Evolutionary conservation across 768 basidiomycete genomes (phyloP), one percentile per base, ranked within the genome.

Genomic region (Pleurotus eryngii): DNA sequence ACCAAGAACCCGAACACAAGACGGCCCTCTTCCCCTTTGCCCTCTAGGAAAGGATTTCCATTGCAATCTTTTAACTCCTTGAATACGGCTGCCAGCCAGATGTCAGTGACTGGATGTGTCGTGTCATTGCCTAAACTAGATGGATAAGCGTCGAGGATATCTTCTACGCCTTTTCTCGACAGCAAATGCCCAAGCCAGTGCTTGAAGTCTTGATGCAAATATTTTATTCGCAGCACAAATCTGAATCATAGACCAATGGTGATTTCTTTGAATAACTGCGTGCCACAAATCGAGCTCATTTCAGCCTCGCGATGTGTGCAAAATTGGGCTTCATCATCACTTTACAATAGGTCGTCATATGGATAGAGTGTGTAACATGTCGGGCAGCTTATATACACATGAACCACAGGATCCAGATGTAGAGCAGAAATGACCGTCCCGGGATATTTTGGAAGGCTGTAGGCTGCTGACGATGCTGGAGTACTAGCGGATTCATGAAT

Each of bases 161-260:
- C 64, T 46, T 69, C 68, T 14, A 70, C 66, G 2, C 64, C 67
- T 26, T 61, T 64, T 6, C 69, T 43, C 5, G 66, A 68, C 1
- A 70, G 48, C 4, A 71, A 22, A 3, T 64, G 60, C 1, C 64
- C 68, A 1, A 70, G n/a, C 68, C 70, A 70, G 1, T 59, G 24
- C 47, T 66, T 65, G 4, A 70, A 17, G 2, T 56, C 55, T 4
- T 70, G 66, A 46, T 68, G 63, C 3, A 64, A 55, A 46, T 65
- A 67, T n/a, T 45, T 63, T 1, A 45, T 22, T 6, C 57, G 42
- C 24, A 66, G 60, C n/a, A 48, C 24, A 18, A 14, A 48, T 46
- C 22, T 57, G 14, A 8, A 49, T 42, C 47, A 40, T 8, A 22
- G 56, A 38, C 24, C 49, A 17, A 48, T 4, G 62, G 22, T 2